A percentile compares a stretch with the other conserved stretches of the same genome.
These are phyloP conservation scores for Eucalyptus fibrosa DNA, from an alignment of 345 rosid genomes.

Conservation along the genomic window DNA sequence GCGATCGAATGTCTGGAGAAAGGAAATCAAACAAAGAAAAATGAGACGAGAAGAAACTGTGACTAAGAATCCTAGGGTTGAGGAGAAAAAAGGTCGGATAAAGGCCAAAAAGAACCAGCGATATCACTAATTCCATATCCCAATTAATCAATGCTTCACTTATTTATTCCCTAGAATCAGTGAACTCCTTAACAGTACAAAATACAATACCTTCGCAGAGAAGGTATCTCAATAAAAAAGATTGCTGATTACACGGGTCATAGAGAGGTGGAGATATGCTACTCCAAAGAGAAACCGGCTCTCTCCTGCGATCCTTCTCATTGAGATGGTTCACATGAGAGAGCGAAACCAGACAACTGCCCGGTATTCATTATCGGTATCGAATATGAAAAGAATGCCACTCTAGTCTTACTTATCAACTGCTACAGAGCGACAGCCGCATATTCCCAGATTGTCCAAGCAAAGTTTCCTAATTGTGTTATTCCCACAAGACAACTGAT, in stretches of 20 bases:
- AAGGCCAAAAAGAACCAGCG: background rate
- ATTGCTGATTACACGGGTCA: background rate
- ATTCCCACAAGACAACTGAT: background rate
- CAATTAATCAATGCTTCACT: background rate
- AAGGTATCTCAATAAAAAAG: background rate
- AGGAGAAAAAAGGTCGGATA: background rate
- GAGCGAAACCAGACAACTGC: background rate
- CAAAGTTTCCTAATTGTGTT: background rate
- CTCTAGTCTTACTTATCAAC: background rate
- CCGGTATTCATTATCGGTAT: background rate
- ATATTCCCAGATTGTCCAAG: background rate
- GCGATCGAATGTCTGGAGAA: conserved; percentile 45
- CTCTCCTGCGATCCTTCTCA: background rate
- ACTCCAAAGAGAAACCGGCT: background rate
- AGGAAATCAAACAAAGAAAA: background rate
- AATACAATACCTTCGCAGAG: background rate
- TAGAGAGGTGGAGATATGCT: background rate
- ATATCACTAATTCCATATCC: background rate
- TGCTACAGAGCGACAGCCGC: background rate
- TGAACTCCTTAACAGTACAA: background rate
- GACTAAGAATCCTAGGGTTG: background rate
- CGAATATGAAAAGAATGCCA: background rate
- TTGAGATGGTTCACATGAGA: background rate
- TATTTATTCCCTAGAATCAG: background rate
- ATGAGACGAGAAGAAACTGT: background rate